Evolutionary conservation across 345 rosid genomes (phyloP).

Genomic region (Populus davidiana): DNA sequence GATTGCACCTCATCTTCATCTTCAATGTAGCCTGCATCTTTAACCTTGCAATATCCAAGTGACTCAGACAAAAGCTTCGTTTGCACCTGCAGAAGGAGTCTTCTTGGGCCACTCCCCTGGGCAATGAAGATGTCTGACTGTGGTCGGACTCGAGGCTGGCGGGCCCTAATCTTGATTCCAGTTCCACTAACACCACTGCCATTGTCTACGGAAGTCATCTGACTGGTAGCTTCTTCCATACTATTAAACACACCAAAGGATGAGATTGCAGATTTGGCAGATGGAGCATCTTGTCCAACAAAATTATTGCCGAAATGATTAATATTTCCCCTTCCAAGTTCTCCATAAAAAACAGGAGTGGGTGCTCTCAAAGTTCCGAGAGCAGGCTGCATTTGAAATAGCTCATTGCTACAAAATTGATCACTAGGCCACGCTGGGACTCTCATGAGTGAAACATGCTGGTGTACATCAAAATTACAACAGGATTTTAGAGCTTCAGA

Average conservation of each 20-base stretch:
- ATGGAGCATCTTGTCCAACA: conserved; percentile 35
- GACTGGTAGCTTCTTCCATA: conserved; percentile 32
- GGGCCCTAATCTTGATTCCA: conserved; percentile 51
- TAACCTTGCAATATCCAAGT: conserved; percentile 9
- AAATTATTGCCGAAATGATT: conserved; percentile 17
- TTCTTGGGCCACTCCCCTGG: conserved; percentile 69
- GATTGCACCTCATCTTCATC: conserved; percentile 49
- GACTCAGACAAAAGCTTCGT: background rate
- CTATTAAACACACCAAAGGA: conserved; percentile 30
- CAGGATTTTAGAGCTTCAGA: background rate
- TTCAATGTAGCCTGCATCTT: conserved; percentile 13
- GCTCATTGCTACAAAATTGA: conserved; percentile 32
- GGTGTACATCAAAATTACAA: conserved; percentile 9
- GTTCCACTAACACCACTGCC: conserved; percentile 30
- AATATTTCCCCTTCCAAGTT: conserved; percentile 19
- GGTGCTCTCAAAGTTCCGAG: conserved; percentile 27
- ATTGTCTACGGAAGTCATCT: conserved; percentile 27
- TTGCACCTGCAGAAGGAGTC: conserved; percentile 57
- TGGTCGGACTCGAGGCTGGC: conserved; percentile 33
- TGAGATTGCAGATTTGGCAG: conserved; percentile 33
- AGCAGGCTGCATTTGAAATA: conserved; percentile 37
- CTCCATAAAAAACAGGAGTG: conserved; percentile 20
- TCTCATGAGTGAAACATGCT: conserved; percentile 22
- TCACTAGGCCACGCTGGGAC: conserved; percentile 23
- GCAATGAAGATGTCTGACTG: conserved; percentile 17